phyloP scores from a whole-genome alignment of 179 eudicot genomes.

The Nepenthes alata region DNA sequence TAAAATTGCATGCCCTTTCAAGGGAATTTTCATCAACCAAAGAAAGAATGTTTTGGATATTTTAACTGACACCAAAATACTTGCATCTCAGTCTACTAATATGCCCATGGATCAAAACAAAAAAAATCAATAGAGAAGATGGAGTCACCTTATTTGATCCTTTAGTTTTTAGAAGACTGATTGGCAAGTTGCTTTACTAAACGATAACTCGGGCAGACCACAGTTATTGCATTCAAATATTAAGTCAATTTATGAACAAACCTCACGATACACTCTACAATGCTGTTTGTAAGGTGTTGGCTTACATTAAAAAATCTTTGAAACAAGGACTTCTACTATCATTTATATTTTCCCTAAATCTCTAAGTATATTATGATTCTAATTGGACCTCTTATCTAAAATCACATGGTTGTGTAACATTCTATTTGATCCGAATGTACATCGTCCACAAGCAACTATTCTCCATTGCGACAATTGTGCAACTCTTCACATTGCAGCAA shows the following conservation, averaged over 20 bases:
- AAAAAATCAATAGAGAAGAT: neutral
- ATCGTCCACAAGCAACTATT: neutral
- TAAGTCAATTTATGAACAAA: conserved; percentile 4
- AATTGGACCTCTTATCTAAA: conserved; percentile 7
- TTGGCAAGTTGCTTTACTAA: conserved; percentile 1
- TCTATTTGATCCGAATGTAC: neutral
- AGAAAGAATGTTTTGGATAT: neutral
- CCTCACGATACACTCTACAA: neutral
- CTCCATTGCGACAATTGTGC: conserved; percentile 1
- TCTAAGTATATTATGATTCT: neutral
- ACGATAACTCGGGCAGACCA: neutral
- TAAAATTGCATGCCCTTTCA: neutral
- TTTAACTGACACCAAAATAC: neutral
- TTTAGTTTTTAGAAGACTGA: neutral
- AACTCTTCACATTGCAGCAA: neutral
- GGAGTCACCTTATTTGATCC: neutral
- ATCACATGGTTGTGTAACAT: neutral
- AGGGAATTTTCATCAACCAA: neutral
- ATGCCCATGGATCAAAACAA: neutral
- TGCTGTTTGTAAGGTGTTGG: neutral
- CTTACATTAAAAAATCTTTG: neutral
- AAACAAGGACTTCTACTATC: neutral
- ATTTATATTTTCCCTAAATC: neutral
- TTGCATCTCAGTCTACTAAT: neutral
- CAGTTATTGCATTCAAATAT: neutral